These are phyloP conservation scores for Globisporangium middletonii DNA, from an alignment of 352 stramenopile species.

Conservation along the genomic window DNA sequence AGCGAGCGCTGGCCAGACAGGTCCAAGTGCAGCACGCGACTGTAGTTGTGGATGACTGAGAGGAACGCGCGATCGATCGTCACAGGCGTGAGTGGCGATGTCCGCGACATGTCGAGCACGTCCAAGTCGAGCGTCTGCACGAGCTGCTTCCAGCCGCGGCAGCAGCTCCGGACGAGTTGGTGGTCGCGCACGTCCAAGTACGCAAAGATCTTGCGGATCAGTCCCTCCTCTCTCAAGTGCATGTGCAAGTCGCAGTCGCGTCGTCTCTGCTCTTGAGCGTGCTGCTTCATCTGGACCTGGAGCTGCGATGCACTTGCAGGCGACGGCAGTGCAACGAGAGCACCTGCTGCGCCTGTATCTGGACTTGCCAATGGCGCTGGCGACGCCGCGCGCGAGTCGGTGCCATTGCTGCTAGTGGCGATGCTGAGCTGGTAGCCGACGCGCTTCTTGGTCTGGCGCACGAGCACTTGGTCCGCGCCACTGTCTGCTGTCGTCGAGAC, in stretches of 20 bases:
- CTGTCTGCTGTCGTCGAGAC: constrained; percentile 13
- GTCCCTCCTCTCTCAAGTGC: constrained; percentile 44
- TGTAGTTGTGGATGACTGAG: constrained; percentile 65
- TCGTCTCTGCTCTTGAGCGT: not conserved
- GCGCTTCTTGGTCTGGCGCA: constrained; percentile 12
- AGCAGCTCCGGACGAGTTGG: constrained; percentile 51
- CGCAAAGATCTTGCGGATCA: constrained; percentile 53
- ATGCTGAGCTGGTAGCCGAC: constrained; percentile 8
- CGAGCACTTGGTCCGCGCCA: constrained; percentile 10
- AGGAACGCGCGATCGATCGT: constrained; percentile 56
- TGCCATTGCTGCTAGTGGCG: constrained; percentile 1
- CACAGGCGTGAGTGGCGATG: constrained; percentile 38
- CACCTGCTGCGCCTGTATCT: not conserved
- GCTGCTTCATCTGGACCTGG: not conserved
- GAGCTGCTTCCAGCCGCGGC: constrained; percentile 51
- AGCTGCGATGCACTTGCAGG: not conserved
- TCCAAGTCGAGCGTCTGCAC: constrained; percentile 66
- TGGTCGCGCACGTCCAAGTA: constrained; percentile 77
- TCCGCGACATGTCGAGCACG: constrained; percentile 50
- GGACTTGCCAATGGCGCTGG: constrained; percentile 1
- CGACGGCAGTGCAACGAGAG: not conserved
- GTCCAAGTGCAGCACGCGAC: constrained; percentile 46
- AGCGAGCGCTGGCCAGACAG: constrained; percentile 68
- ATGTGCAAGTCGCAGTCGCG: constrained; percentile 29
- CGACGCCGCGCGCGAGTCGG: not conserved